Conservation (phyloP, 805 yeast genomes). For the Monosporozyma solicola region DNA sequence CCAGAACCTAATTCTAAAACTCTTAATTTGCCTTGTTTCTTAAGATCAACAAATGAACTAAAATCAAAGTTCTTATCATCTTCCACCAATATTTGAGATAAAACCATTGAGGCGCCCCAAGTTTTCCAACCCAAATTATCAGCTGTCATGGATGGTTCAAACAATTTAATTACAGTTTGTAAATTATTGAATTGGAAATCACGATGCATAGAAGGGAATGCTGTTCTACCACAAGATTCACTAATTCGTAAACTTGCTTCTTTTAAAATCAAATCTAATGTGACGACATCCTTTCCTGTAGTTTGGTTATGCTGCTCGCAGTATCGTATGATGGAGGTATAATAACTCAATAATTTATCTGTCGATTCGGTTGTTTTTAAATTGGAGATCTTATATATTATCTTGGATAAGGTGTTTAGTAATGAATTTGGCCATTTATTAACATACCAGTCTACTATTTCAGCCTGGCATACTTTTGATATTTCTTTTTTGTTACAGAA, state of each 20-base stretch:
- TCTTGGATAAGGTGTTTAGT: conserved; percentile 19
- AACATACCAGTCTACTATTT: conserved; percentile 39
- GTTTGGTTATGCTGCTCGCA: background rate
- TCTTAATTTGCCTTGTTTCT: conserved; percentile 10
- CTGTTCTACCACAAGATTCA: conserved; percentile 78
- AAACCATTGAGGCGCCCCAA: conserved; percentile 84
- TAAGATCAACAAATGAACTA: background rate
- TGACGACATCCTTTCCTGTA: background rate
- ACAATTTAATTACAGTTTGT: conserved; percentile 30
- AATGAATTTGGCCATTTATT: conserved; percentile 28
- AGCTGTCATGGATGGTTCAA: conserved; percentile 78
- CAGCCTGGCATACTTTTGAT: conserved; percentile 14
- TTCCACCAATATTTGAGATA: conserved; percentile 45
- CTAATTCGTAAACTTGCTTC: conserved; percentile 58
- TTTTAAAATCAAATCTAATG: conserved; percentile 33
- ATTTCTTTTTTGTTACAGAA: conserved; percentile 33
- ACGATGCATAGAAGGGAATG: conserved; percentile 63
- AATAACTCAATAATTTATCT: conserved; percentile 35
- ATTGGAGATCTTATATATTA: conserved; percentile 26
- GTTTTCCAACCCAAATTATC: conserved; percentile 89
- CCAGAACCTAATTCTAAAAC: conserved; percentile 88
- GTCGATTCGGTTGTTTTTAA: conserved; percentile 38
- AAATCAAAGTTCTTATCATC: conserved; percentile 4
- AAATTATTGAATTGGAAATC: conserved; percentile 41
- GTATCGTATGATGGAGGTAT: conserved; percentile 35